Percentiles rank a stretch among this genome's conserved stretches.
Evolutionary conservation across 306 rosid species (phyloP).

Genomic region (Casuarina cunninghamiana): DNA sequence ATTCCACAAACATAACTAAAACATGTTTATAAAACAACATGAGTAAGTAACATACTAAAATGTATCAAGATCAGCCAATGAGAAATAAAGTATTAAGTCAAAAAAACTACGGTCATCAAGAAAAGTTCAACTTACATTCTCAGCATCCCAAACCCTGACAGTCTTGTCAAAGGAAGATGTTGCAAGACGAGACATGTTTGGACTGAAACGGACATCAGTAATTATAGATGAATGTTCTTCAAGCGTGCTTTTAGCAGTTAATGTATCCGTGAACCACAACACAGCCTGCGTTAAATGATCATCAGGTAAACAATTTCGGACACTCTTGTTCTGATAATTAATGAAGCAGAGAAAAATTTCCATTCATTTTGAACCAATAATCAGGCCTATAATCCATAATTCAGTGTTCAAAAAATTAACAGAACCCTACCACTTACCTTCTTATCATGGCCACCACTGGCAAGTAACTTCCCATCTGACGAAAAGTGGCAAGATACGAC

Average conservation of each 20-base stretch:
- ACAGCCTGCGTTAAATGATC: constrained; percentile 66
- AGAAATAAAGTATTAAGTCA: neutral
- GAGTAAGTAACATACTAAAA: neutral
- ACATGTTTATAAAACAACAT: neutral
- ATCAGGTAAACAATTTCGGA: constrained; percentile 14
- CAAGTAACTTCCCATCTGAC: constrained; percentile 92
- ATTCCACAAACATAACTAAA: neutral
- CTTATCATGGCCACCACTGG: constrained; percentile 98
- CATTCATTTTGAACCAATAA: constrained; percentile 14
- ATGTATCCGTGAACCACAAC: constrained; percentile 78
- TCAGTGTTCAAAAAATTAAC: constrained; percentile 22
- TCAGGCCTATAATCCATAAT: constrained; percentile 7
- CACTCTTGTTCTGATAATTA: constrained; percentile 12
- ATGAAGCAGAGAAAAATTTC: neutral
- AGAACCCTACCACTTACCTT: constrained; percentile 48
- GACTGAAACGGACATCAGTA: constrained; percentile 96
- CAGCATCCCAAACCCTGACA: constrained; percentile 98
- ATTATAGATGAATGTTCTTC: constrained; percentile 85
- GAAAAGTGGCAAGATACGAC: constrained; percentile 93
- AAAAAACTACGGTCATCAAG: constrained; percentile 4
- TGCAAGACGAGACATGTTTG: constrained; percentile 86
- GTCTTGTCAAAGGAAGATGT: constrained; percentile 96
- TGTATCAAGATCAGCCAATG: neutral
- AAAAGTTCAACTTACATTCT: constrained; percentile 65
- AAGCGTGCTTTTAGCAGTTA: constrained; percentile 67